phyloP scores from a whole-genome alignment of 1,139 yeast species.

The Hemisphaericaspora subhashii region DNA sequence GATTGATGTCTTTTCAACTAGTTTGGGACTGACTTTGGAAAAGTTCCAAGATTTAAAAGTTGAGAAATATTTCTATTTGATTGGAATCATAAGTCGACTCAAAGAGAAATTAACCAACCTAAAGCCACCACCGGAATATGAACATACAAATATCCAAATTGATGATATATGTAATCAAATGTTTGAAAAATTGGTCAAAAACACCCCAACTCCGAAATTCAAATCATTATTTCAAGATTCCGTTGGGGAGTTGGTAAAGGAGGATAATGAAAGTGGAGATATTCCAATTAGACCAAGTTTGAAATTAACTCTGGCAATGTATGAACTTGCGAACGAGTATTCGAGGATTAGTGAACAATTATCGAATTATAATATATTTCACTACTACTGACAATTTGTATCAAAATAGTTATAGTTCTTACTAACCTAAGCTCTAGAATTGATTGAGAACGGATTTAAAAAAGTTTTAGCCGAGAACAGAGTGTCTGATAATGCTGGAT shows the following conservation, averaged over 20 bases:
- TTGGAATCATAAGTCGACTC: slow-evolving; percentile 9
- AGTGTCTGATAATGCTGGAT: not conserved
- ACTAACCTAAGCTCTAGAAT: not conserved
- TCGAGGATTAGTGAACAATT: slow-evolving; percentile 9
- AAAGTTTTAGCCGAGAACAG: slow-evolving; percentile 1
- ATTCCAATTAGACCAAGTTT: slow-evolving; percentile 27
- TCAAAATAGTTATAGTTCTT: slow-evolving; percentile 10
- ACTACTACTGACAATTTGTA: slow-evolving; percentile 16
- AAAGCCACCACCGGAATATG: slow-evolving; percentile 7
- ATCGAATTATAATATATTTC: slow-evolving; percentile 22
- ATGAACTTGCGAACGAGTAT: slow-evolving; percentile 21
- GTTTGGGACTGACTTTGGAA: slow-evolving; percentile 3
- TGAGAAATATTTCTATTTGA: slow-evolving; percentile 9
- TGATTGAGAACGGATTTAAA: not conserved
- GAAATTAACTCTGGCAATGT: slow-evolving; percentile 23
- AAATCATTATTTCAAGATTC: slow-evolving; percentile 8
- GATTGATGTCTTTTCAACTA: slow-evolving; percentile 9
- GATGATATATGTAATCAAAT: slow-evolving; percentile 2
- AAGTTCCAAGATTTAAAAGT: slow-evolving; percentile 13
- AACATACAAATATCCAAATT: not conserved
- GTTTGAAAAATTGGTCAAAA: slow-evolving; percentile 4
- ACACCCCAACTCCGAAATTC: slow-evolving; percentile 12
- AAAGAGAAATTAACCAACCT: slow-evolving; percentile 8
- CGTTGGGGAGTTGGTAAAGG: slow-evolving; percentile 6
- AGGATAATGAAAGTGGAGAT: slow-evolving; percentile 10